A percentile compares a stretch with the other conserved stretches of the same genome.
Evolutionary conservation across 208 protist species (phyloP).

Genomic region (Trypanosoma scelopori): DNA sequence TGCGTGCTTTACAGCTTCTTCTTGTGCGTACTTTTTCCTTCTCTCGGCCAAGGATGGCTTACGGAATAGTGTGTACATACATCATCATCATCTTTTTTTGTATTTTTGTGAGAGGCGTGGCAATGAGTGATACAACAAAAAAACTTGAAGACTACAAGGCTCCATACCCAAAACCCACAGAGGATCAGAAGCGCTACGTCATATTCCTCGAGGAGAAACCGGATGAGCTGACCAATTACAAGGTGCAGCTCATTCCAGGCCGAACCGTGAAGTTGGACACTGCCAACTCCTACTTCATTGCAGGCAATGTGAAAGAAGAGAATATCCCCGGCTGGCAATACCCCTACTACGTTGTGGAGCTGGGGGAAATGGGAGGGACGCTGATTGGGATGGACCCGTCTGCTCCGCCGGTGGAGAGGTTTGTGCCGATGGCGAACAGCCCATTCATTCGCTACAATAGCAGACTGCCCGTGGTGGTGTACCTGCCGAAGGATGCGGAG

Average conservation of each 20-base stretch:
- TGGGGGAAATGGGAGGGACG: neutral
- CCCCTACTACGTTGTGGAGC: slow-evolving; percentile 23
- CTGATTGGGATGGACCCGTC: neutral
- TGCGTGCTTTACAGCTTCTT: no score
- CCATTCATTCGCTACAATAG: slow-evolving; percentile 33
- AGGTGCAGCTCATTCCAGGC: slow-evolving; percentile 69
- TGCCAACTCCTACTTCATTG: slow-evolving; percentile 42
- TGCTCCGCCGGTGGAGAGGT: neutral
- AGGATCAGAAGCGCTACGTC: slow-evolving; percentile 64
- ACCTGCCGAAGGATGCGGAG: slow-evolving; percentile 28
- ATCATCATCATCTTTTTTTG: slow-evolving; percentile 8
- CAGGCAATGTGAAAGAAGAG: slow-evolving; percentile 50
- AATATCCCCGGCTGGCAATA: slow-evolving; percentile 56
- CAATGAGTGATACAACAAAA: slow-evolving; percentile 1
- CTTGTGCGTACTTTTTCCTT: no score
- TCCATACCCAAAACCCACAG: slow-evolving; percentile 57
- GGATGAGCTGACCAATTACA: slow-evolving; percentile 47
- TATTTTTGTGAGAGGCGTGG: neutral
- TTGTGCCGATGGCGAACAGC: slow-evolving; percentile 13
- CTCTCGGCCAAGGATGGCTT: no score
- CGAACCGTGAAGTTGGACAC: slow-evolving; percentile 43
- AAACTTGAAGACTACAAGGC: slow-evolving; percentile 59
- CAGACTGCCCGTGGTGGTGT: slow-evolving; percentile 36
- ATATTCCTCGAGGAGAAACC: slow-evolving; percentile 65
- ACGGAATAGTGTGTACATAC: no score